These are phyloP conservation scores for Phalaenopsis hybrid DNA, from an alignment of 116 monocot species.

Conservation along the genomic window DNA sequence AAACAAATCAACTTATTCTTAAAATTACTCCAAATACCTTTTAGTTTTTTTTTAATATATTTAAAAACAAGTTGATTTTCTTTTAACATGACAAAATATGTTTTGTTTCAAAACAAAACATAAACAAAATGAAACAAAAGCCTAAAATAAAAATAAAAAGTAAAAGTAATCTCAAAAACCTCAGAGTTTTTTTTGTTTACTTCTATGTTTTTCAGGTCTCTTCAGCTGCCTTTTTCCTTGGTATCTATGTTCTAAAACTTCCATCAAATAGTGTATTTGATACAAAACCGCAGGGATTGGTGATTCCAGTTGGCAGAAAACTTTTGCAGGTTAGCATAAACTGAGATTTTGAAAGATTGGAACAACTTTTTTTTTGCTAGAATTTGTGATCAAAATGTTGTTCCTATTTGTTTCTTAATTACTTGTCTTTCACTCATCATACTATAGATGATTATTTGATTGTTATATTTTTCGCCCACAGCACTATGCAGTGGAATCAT, in stretches of 20 bases:
- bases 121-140: background rate
- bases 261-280: background rate
- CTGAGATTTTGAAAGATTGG: background rate
- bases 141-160: background rate
- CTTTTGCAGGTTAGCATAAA: constrained; percentile 36
- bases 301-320: constrained; percentile 40
- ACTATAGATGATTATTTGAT: background rate
- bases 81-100: background rate
- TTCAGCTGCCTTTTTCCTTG: constrained; percentile 28
- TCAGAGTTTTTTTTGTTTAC: background rate
- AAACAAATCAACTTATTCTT: too few species aligned
- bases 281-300: constrained; percentile 20
- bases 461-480: background rate
- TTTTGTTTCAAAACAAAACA: background rate
- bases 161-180: background rate
- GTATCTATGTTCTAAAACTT: constrained; percentile 5
- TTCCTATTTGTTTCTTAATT: background rate
- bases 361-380: background rate
- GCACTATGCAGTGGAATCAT: constrained; percentile 1
- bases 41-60: too few species aligned
- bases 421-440: background rate
- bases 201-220: constrained; percentile 32
- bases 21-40: too few species aligned
- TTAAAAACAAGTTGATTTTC: too few species aligned
- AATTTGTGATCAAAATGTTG: background rate